Base-by-base conservation (phyloP, 2,329 filamentous ascomycete genomes). In the Fusarium redolens region DNA sequence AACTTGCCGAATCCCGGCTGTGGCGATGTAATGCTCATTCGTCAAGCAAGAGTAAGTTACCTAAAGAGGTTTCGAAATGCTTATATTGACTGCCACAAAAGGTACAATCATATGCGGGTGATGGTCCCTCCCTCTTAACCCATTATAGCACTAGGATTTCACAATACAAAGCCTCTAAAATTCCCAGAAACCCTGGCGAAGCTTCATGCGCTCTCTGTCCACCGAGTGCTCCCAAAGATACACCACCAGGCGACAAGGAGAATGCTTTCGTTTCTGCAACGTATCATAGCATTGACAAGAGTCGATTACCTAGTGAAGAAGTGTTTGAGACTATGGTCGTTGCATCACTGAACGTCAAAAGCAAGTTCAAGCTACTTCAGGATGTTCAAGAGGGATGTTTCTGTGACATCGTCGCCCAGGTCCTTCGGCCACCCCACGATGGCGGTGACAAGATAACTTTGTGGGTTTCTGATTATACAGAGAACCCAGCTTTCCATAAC, bases 381-480 rank as follows among this genome's bases (percentile, higher is more conserved):
- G 89, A 95, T 74, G 82, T 94, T 3, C 76, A 82, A 5, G 82
- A 86, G 1, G 80, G 81, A 18, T 84, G 76, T 0, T 97, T 92
- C 77, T 90, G 87, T 75, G 90, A 97, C 78, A 78, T 97, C 3
- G 84, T 93, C 22, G 94, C 89, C 4, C 88, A 95, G 77, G 89
- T 97, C 5, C 87, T 95, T 51, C 85, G 80, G 50, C 81, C 84
- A 4, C 87, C 87, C 0, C 85, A 80, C 47, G 82, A 85, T 35
- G 25, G 75, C 11, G 78, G 79, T 28, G 85, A 87, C 31, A 87
- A 82, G 63, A 81, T 88, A 17, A 89, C 90, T 9, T 72, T 97
- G 1, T 95, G 95, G 84, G 83, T 97, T 22, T 92, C 93, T 0
- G 95, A 98, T 81, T 97, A 95, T 80, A 97, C 94, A 0, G 83